phyloP scores from a whole-genome alignment of 352 stramenopile genomes.

The Blastocystis sp. region DNA sequence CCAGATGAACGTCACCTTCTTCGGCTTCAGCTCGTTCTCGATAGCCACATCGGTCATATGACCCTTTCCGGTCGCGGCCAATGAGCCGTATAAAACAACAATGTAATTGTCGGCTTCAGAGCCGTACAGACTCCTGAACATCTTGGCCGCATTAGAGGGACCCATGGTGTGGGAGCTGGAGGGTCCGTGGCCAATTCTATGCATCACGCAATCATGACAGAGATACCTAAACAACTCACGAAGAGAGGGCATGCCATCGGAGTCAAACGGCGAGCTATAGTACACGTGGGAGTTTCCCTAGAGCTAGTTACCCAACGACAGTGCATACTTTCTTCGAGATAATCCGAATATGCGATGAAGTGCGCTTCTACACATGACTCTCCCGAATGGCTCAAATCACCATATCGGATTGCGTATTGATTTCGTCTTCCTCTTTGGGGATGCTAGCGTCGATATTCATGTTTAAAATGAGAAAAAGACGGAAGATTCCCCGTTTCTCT shows the following conservation, averaged over 20 bases:
- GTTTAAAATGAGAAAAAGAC: background rate
- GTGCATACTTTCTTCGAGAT: constrained; percentile 41
- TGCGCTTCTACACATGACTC: constrained; percentile 29
- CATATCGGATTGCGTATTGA: background rate
- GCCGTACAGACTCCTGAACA: constrained; percentile 50
- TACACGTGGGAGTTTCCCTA: constrained; percentile 58
- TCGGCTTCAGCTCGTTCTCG: constrained; percentile 69
- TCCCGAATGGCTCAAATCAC: background rate
- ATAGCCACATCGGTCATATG: constrained; percentile 72
- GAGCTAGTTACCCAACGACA: background rate
- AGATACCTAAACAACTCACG: constrained; percentile 55
- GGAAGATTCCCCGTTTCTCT: background rate
- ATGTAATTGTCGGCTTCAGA: constrained; percentile 25
- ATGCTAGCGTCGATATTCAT: constrained; percentile 32
- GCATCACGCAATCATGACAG: background rate
- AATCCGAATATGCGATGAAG: constrained; percentile 31
- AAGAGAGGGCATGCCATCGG: constrained; percentile 64
- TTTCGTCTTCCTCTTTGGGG: constrained; percentile 34
- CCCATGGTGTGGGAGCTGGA: constrained; percentile 72
- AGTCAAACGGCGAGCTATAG: constrained; percentile 29
- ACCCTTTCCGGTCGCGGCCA: constrained; percentile 71
- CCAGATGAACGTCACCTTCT: constrained; percentile 68
- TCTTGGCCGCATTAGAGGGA: constrained; percentile 70
- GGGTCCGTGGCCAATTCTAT: constrained; percentile 71
- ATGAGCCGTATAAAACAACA: constrained; percentile 71